Percentiles rank a stretch among this genome's conserved stretches.
Evolutionary conservation across 306 rosid species (phyloP).

Genomic region (Hylodesmum podocarpum): DNA sequence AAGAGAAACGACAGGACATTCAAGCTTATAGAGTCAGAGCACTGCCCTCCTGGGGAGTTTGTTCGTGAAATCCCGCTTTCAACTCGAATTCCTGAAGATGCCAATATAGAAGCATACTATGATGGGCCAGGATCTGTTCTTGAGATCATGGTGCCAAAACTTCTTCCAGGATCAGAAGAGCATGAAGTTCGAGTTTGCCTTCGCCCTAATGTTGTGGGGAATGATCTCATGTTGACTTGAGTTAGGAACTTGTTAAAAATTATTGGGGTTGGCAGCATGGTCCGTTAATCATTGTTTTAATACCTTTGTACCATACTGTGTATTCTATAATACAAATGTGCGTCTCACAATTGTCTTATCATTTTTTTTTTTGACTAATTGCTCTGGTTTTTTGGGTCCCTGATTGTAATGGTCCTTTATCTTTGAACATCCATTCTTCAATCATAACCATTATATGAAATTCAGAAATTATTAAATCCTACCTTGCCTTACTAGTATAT

Average conservation of each 20-base stretch:
- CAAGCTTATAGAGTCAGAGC: constrained; percentile 68
- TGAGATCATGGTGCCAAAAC: constrained; percentile 63
- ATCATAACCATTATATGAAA: constrained; percentile 16
- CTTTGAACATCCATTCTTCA: not conserved
- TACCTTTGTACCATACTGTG: constrained; percentile 27
- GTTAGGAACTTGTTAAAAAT: constrained; percentile 10
- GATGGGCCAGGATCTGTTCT: constrained; percentile 64
- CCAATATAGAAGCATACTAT: constrained; percentile 60
- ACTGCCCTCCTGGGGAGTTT: constrained; percentile 65
- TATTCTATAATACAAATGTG: constrained; percentile 20
- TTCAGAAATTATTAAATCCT: constrained; percentile 10
- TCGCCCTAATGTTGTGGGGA: constrained; percentile 52
- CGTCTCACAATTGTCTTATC: not conserved
- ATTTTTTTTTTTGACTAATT: constrained; percentile 15
- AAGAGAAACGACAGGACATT: constrained; percentile 60
- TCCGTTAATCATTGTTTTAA: constrained; percentile 31
- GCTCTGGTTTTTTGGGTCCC: not conserved
- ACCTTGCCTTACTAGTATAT: not conserved
- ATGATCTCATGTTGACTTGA: constrained; percentile 59
- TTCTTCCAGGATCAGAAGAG: constrained; percentile 54
- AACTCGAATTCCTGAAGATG: constrained; percentile 66
- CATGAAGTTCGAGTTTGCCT: constrained; percentile 64
- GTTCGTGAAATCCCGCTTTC: constrained; percentile 61
- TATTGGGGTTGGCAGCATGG: constrained; percentile 27
- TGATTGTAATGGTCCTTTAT: constrained; percentile 6